Conservation (phyloP, 768 basidiomycete genomes). For the Baorangia bicolor region DNA sequence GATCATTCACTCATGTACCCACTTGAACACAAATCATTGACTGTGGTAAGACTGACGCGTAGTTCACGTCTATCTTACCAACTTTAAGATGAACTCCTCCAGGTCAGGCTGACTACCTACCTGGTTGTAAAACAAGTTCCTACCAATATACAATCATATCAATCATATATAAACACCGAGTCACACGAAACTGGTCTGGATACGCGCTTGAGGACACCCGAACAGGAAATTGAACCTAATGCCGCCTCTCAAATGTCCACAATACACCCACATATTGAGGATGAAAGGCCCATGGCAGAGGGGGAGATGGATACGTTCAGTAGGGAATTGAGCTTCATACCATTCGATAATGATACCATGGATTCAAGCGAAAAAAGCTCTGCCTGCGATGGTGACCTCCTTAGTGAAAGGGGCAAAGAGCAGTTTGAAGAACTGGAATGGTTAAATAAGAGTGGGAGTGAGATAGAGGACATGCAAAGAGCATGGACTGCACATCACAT, state of each 20-base stretch:
- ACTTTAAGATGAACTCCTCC: not conserved
- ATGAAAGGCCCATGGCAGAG: not conserved
- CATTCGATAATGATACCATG: not conserved
- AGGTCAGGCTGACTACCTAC: not conserved
- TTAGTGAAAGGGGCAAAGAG: not conserved
- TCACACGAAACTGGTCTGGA: too few relatives aligned
- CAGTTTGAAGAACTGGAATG: not conserved
- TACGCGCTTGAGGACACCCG: not conserved
- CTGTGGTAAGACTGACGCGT: not conserved
- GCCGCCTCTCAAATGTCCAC: not conserved
- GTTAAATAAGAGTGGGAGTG: not conserved
- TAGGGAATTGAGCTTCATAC: not conserved
- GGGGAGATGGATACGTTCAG: not conserved
- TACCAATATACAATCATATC: not conserved
- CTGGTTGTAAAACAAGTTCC: not conserved
- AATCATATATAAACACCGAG: too few relatives aligned
- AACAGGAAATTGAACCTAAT: not conserved
- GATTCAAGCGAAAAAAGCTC: not conserved
- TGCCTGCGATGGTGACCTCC: fast-evolving
- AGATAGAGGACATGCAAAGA: not conserved
- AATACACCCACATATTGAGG: too few relatives aligned
- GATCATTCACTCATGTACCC: too few relatives aligned
- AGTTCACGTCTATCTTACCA: not conserved
- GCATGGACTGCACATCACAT: not conserved
- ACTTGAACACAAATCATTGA: not conserved